phyloP scores from a whole-genome alignment of 441 rosid genomes.

The Euphorbia schlechtendalii region DNA sequence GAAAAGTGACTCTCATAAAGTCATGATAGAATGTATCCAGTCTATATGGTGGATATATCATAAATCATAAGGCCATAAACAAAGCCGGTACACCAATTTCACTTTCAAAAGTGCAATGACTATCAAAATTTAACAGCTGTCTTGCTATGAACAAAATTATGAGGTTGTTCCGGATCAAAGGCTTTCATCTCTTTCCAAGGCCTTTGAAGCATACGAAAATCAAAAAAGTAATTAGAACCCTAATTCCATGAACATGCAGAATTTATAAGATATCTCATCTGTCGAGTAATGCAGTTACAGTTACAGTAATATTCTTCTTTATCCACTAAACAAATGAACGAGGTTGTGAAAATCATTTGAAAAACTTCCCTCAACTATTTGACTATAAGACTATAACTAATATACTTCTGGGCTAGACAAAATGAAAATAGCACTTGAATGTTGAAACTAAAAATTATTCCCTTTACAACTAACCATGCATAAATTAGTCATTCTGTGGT shows the following conservation, averaged over 20 bases:
- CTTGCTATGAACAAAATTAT: background rate
- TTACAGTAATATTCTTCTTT: no score
- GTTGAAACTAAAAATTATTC: no score
- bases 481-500: no score
- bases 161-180: background rate
- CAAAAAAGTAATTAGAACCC: no score
- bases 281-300: no score
- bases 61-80: background rate
- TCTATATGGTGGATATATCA: background rate
- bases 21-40: background rate
- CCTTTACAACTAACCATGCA: no score
- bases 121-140: constrained; percentile 2
- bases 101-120: background rate
- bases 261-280: no score
- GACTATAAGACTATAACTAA: no score
- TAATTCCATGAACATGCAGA: background rate
- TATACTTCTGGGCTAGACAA: no score
- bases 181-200: background rate
- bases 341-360: background rate
- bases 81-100: background rate
- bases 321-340: no score
- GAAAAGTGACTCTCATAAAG: background rate
- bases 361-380: no score
- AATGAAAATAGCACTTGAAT: no score
- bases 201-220: background rate